Base-by-base conservation (phyloP, 371 early-diverging fungal species). In the Choanephora cucurbitarum region DNA sequence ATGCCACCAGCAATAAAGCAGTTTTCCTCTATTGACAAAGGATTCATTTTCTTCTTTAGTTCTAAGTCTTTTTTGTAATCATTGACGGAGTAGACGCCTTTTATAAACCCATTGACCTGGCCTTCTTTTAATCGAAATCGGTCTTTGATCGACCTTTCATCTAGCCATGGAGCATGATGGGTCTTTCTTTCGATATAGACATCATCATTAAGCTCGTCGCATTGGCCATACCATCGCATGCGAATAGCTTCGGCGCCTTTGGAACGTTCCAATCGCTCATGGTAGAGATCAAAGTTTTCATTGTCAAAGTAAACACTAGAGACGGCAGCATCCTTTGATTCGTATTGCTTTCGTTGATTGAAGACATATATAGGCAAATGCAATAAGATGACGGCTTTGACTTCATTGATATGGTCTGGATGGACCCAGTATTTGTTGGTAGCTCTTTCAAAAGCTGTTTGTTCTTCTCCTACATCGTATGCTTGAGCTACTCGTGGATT, bases 361-460 rank as follows among this genome's bases (percentile, higher is more conserved):
- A 92, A 97, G 19, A 97, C 86, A 52, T 95, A 82, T 18, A 98
- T 94, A 5, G 99, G 98, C 3, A 99, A 83, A 66, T 97, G 87
- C 59, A 92, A 87, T 32, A 97, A 69, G 44, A 99, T 91, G 57
- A 84, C 76, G 43, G 91, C 86, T 70, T 95, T 94, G 56, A 99
- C 85, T 67, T 97, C 95, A 44, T 90, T 92, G 41, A 99, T 89
- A 73, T 99, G 96, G 67, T 99, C 97, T 0, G 92, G 92, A 62
- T 96, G 96, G 10, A 99, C 94, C 99, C 99, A 99, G 73, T 97
- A 99, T 75, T 98, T 93, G 46, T 90, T 86, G 23, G 95, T 94
- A 48, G 88, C 82, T 22, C 95, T 81, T n/a, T 93, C 92, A 79
- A 93, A 93, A 49, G 86, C 87, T 44, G 78, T 82, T 53, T 86